A percentile compares a stretch with the other conserved stretches of the same genome.
Conservation (phyloP, 1,284 basidiomycete genomes). For the Caloboletus firmus region DNA sequence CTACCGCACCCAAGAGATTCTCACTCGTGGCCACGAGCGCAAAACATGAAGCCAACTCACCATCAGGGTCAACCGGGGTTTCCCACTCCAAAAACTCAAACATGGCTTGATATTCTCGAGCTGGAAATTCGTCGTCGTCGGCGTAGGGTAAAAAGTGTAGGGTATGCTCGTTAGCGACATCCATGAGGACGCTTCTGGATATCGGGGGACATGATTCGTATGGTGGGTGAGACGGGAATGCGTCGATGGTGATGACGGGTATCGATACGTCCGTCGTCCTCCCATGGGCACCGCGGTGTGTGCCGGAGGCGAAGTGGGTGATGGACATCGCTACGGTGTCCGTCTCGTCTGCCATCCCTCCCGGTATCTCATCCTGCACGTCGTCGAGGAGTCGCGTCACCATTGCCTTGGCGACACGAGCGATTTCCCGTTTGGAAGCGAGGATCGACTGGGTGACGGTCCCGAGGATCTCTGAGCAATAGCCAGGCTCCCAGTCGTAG, state of each 20-base stretch:
- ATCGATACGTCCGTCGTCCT: constrained; percentile 4
- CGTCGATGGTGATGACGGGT: constrained; percentile 16
- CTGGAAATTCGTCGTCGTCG: constrained; percentile 51
- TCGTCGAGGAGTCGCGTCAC: constrained; percentile 5
- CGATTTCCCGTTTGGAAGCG: constrained; percentile 8
- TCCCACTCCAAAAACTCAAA: constrained; percentile 52
- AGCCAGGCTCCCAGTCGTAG: constrained; percentile 37
- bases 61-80: constrained; percentile 44
- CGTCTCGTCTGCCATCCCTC: background rate
- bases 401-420: constrained; percentile 13
- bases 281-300: background rate
- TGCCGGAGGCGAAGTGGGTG: constrained; percentile 1
- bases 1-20: constrained; percentile 27
- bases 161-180: constrained; percentile 39
- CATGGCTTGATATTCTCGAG: constrained; percentile 34
- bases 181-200: constrained; percentile 42
- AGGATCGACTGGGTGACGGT: constrained; percentile 3
- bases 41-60: constrained; percentile 36
- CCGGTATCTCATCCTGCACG: background rate
- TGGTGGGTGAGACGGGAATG: constrained; percentile 33
- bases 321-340: constrained; percentile 5
- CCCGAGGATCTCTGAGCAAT: constrained; percentile 19
- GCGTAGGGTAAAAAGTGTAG: constrained; percentile 54
- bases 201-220: constrained; percentile 56
- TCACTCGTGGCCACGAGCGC: background rate